Evolutionary conservation across 305 asterid species (phyloP), one percentile per base, ranked within the genome.

Genomic region (Vinca major): DNA sequence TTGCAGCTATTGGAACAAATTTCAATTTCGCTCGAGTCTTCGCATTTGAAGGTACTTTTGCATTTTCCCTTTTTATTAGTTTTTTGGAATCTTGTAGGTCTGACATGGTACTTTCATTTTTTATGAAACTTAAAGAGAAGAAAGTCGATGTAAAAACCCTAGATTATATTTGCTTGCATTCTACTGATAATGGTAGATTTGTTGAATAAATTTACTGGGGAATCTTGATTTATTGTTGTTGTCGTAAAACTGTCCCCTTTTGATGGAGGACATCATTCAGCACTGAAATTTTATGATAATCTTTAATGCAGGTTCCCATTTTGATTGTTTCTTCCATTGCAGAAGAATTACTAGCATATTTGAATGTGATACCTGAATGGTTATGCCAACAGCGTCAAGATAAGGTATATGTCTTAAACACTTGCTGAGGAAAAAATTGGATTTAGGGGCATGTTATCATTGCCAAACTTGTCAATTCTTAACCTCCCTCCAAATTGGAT

Each of bases 281-380:
- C 3, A 7, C 21, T 5, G 45, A 60, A 37, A 3, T 61, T 16
- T 39, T 36, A 5, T 20, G 19, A 37, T 41, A 13, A 13, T 63
- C 40, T 66, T 66, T 71, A 43, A 37, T 81, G 82, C 78, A 92
- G 97, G 89, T 87, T 71, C 95, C 98, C 50, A 82, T 90, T 62
- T 88, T 75, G 81, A 64, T 92, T 43, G 61, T 92, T 78, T 90
- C 98, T 65, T 84, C 96, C 70, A 86, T 80, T 73, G 97, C 98
- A 21, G 91, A 86, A 79, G 96, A 92, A 83, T 79, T 92, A 65
- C 74, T 88, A 81, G 84, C 89, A 66, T 82, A 73, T 80, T 78
- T 89, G 68, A 88, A 81, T 79, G 78, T 83, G 70, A 90, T 92
- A 67, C 98, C 98, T 10, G 97, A 92, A 82, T 92, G 98, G 96